Percentiles rank a stretch among this genome's conserved stretches.
These are phyloP conservation scores for Suhomyces wounanorum DNA, from an alignment of 1,139 yeast genomes.

Conservation along the genomic window DNA sequence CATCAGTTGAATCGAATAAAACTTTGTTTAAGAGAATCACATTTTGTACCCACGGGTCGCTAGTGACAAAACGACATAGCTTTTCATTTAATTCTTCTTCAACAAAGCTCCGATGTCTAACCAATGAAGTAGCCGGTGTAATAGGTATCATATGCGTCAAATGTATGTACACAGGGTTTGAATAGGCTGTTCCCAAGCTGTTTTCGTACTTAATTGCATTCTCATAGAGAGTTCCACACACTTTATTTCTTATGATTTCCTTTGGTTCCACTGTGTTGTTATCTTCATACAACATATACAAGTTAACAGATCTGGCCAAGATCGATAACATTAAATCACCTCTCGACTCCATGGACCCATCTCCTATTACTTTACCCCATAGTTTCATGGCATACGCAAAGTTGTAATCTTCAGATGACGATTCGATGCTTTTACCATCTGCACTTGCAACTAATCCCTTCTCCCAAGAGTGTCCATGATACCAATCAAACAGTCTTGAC, in stretches of 20 bases:
- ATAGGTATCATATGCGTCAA: not conserved
- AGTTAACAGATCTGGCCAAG: not conserved
- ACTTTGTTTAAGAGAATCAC: not conserved
- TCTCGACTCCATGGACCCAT: not conserved
- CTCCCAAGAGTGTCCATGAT: too few relatives aligned
- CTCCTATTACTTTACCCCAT: not conserved
- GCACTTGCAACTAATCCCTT: not conserved
- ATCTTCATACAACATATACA: too few relatives aligned
- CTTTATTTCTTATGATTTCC: too few relatives aligned
- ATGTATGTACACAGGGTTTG: not conserved
- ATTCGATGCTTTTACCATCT: not conserved
- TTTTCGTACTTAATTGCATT: not conserved
- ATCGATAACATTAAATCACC: not conserved
- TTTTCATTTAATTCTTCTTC: not conserved
- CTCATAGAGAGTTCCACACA: too few relatives aligned
- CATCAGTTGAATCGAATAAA: too few relatives aligned
- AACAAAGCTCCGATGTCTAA: not conserved
- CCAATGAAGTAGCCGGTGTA: not conserved
- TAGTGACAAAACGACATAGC: too few relatives aligned
- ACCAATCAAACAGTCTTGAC: too few relatives aligned
- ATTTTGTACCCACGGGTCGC: too few relatives aligned
- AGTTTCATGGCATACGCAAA: not conserved
- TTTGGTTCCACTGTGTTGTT: not conserved
- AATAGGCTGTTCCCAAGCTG: not conserved
- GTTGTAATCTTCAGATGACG: not conserved